Evolutionary conservation across 768 basidiomycete species (phyloP).

Genomic region (Hericium rajendrae): DNA sequence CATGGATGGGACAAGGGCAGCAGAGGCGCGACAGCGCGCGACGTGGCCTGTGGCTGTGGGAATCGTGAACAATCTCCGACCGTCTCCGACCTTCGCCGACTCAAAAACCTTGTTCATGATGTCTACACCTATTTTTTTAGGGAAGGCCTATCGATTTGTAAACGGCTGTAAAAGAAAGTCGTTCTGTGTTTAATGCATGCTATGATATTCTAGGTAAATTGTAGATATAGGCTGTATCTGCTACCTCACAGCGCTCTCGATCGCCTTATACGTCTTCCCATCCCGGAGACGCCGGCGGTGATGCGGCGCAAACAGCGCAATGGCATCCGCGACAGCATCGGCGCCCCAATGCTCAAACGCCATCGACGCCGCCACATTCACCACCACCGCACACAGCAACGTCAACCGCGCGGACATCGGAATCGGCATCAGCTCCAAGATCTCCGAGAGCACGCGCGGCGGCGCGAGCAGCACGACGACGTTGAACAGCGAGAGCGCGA

Average conservation of each 20-base stretch:
- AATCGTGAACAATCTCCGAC: too few species aligned
- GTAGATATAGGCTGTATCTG: not conserved
- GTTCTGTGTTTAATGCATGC: too few species aligned
- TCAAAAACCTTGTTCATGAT: too few species aligned
- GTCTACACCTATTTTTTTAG: too few species aligned
- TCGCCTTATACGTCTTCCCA: constrained; percentile 77
- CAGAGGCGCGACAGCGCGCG: too few species aligned
- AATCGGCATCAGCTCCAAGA: constrained; percentile 73
- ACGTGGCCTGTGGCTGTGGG: too few species aligned
- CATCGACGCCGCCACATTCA: constrained; percentile 66
- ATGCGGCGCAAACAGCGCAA: constrained; percentile 37
- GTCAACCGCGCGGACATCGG: constrained; percentile 58
- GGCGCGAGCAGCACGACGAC: constrained; percentile 69
- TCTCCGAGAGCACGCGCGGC: constrained; percentile 40
- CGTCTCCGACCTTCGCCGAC: too few species aligned
- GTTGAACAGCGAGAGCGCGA: constrained; percentile 61
- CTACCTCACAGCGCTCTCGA: constrained; percentile 58
- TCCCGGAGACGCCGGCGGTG: constrained; percentile 41
- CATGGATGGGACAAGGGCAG: too few species aligned
- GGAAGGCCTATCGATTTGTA: too few species aligned
- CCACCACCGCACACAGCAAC: constrained; percentile 53
- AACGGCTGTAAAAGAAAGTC: too few species aligned
- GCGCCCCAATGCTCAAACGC: constrained; percentile 72
- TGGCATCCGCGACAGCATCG: constrained; percentile 41
- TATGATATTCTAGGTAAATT: not conserved